phyloP scores from a whole-genome alignment of 2,329 filamentous ascomycete genomes.

The Cytospora schulzeri region DNA sequence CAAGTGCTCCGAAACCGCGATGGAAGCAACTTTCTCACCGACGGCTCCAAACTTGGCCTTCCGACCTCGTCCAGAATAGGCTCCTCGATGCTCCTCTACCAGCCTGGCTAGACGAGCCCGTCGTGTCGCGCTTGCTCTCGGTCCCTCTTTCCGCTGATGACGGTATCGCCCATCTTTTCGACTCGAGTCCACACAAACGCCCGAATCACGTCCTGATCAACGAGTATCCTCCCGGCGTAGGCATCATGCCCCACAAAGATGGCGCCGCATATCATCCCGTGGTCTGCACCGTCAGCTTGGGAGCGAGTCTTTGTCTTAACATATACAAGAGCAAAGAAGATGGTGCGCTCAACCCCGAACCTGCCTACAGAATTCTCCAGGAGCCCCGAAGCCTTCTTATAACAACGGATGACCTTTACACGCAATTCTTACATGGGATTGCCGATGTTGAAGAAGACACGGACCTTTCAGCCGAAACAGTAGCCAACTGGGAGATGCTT shows the following conservation, averaged over 20 bases:
- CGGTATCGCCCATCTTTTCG: constrained; percentile 46
- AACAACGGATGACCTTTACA: constrained; percentile 70
- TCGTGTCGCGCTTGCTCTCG: constrained; percentile 64
- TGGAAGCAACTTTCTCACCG: constrained; percentile 91
- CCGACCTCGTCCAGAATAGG: constrained; percentile 75
- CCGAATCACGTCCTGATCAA: constrained; percentile 95
- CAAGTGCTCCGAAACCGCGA: constrained; percentile 68
- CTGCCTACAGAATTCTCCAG: constrained; percentile 68
- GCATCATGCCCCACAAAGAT: constrained; percentile 98
- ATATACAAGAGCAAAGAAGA: constrained; percentile 67
- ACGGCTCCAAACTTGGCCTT: constrained; percentile 88
- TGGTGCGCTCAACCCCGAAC: constrained; percentile 56
- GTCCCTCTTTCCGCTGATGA: constrained; percentile 42
- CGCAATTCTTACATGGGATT: constrained; percentile 74
- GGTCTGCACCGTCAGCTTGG: constrained; percentile 88
- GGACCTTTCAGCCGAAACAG: constrained; percentile 59
- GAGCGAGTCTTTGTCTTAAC: constrained; percentile 75
- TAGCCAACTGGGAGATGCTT: constrained; percentile 74
- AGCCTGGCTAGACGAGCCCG: constrained; percentile 70
- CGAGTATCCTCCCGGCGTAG: constrained; percentile 83
- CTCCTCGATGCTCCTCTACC: constrained; percentile 77
- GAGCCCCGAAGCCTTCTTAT: constrained; percentile 81
- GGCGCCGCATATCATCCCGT: constrained; percentile 83
- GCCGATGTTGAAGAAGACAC: constrained; percentile 67
- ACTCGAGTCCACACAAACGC: constrained; percentile 67